Evolutionary conservation across 2,329 filamentous ascomycete genomes (phyloP).

Genomic region (Juglanconis oblonga): DNA sequence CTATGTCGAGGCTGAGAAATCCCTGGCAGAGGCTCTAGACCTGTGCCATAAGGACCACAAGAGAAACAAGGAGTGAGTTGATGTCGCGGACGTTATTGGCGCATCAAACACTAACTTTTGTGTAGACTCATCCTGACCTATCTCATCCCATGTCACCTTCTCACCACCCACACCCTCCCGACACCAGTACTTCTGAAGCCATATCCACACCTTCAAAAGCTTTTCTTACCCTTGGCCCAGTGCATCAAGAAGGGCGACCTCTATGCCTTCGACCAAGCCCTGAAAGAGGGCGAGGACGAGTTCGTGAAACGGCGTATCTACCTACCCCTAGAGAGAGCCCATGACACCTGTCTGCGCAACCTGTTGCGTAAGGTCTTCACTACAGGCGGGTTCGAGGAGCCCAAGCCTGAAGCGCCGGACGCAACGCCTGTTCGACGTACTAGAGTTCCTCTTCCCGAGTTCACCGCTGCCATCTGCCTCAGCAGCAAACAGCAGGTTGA

Average conservation of each 20-base stretch:
- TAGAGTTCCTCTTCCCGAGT: conserved; percentile 78
- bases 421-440: conserved; percentile 60
- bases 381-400: conserved; percentile 74
- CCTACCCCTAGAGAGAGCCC: conserved; percentile 85
- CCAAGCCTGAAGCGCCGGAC: conserved; percentile 58
- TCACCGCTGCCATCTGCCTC: conserved; percentile 78
- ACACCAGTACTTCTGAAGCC: conserved; percentile 66
- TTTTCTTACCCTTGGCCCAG: conserved; percentile 74
- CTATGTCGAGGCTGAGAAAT: conserved; percentile 78
- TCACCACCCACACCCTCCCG: conserved; percentile 84
- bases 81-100: neutral
- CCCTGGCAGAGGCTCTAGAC: conserved; percentile 77
- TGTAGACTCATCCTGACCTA: conserved; percentile 85
- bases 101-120: conserved; percentile 22
- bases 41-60: conserved; percentile 71
- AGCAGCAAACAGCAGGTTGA: conserved; percentile 69
- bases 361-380: conserved; percentile 89
- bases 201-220: conserved; percentile 70
- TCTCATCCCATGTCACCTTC: conserved; percentile 86
- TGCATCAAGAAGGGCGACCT: conserved; percentile 84
- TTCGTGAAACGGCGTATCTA: conserved; percentile 94
- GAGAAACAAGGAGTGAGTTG: conserved; percentile 74
- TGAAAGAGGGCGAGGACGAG: conserved; percentile 80
- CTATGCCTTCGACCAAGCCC: conserved; percentile 75
- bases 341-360: conserved; percentile 89